phyloP scores from a whole-genome alignment of 169 alveolate species.

The Pseudocohnilembus persalinus region DNA sequence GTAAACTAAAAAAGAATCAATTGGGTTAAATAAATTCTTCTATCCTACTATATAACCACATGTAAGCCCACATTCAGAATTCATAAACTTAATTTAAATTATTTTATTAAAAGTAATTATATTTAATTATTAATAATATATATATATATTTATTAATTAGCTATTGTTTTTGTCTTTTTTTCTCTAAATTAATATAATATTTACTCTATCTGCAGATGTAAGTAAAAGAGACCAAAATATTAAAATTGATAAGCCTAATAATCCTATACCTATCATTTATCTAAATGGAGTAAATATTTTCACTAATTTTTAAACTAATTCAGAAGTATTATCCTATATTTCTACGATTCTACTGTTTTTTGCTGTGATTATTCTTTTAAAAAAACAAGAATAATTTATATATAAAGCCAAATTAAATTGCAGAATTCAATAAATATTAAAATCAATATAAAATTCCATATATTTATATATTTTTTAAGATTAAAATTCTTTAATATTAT shows the following conservation, averaged over 20 bases:
- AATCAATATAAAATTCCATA: neutral
- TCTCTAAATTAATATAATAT: neutral
- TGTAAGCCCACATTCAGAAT: conserved; percentile 37
- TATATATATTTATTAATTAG: too few species aligned
- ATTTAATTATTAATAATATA: neutral
- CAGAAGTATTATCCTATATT: conserved; percentile 20
- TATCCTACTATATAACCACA: conserved; percentile 38
- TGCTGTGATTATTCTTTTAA: conserved; percentile 12
- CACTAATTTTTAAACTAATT: conserved; percentile 29
- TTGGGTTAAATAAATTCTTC: conserved; percentile 38
- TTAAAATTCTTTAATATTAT: neutral
- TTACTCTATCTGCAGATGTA: conserved; percentile 45
- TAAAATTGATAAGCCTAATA: conserved; percentile 17
- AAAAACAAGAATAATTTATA: neutral
- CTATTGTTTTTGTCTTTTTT: too few species aligned
- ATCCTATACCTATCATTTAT: conserved; percentile 28
- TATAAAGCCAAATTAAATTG: neutral
- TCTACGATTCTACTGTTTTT: conserved; percentile 35
- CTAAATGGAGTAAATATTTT: conserved; percentile 45
- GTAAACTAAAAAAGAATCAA: conserved; percentile 37
- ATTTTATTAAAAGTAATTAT: neutral
- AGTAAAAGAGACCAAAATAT: conserved; percentile 34
- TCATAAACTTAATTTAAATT: conserved; percentile 18
- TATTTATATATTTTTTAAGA: too few species aligned
- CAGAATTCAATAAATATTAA: too few species aligned